These are phyloP conservation scores for Geranium incanum DNA, from an alignment of 441 rosid species.

Conservation along the genomic window DNA sequence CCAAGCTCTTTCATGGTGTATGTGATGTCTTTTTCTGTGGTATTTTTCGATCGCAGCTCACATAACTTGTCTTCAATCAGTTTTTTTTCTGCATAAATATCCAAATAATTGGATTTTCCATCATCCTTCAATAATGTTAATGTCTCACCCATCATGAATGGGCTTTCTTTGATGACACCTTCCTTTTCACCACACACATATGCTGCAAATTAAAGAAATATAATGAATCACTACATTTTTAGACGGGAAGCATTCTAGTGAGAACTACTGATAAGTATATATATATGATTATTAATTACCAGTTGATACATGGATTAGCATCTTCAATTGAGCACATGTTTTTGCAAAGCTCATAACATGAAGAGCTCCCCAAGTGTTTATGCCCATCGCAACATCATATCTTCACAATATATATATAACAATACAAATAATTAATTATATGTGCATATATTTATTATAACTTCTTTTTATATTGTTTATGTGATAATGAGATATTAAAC, in stretches of 20 bases:
- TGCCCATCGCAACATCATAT: slow-evolving; percentile 43
- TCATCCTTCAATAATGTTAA: slow-evolving; percentile 53
- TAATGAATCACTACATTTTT: too few relatives aligned
- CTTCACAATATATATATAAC: slow-evolving; percentile 27
- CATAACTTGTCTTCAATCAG: slow-evolving; percentile 43
- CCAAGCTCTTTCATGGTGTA: slow-evolving; percentile 32
- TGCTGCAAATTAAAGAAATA: too few relatives aligned
- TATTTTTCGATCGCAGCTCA: slow-evolving; percentile 45
- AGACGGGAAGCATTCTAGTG: too few relatives aligned
- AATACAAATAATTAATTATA: too few relatives aligned
- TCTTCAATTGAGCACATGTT: slow-evolving; percentile 44
- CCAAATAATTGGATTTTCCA: slow-evolving; percentile 35
- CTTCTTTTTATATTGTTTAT: too few relatives aligned
- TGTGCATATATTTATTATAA: too few relatives aligned
- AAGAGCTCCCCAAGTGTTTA: slow-evolving; percentile 67
- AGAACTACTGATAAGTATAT: too few relatives aligned
- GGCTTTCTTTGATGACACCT: slow-evolving; percentile 55
- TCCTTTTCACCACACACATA: slow-evolving; percentile 63
- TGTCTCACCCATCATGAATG: slow-evolving; percentile 50
- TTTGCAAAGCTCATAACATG: slow-evolving; percentile 54
- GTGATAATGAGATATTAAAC: slow-evolving; percentile 21
- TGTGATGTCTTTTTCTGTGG: slow-evolving; percentile 34
- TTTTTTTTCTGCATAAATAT: slow-evolving; percentile 46
- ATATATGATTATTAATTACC: slow-evolving; percentile 31
- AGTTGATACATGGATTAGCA: slow-evolving; percentile 77